phyloP scores from a whole-genome alignment of 768 basidiomycete genomes.

The Steccherinum ochraceum region DNA sequence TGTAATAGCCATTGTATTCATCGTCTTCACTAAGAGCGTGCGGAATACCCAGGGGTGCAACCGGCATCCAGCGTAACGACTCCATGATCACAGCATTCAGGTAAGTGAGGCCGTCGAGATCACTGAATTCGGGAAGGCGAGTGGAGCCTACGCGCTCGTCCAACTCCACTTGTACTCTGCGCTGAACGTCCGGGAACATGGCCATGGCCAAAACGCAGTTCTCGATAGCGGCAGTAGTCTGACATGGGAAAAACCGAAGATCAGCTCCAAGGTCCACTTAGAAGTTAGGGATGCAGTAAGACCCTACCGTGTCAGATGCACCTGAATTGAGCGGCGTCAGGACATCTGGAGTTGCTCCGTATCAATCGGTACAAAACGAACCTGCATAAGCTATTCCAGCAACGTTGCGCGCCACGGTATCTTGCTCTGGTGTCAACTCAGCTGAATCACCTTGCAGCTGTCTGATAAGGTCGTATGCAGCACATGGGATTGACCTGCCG shows the following conservation, averaged over 20 bases:
- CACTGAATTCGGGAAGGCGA: conserved; percentile 3
- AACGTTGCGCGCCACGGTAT: not conserved
- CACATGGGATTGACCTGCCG: not conserved
- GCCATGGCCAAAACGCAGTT: conserved; percentile 7
- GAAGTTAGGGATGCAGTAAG: not conserved
- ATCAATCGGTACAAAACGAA: no score
- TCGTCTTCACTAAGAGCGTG: not conserved
- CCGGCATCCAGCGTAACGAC: conserved; percentile 3
- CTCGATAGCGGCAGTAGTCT: conserved; percentile 1
- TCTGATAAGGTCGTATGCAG: not conserved
- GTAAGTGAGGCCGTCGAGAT: conserved; percentile 3
- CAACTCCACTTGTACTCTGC: conserved; percentile 4
- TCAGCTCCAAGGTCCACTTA: no score
- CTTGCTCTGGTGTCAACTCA: not conserved
- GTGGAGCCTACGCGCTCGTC: conserved; percentile 2
- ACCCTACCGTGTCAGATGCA: not conserved
- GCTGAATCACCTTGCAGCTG: not conserved
- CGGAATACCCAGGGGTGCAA: conserved; percentile 1
- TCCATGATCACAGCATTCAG: conserved; percentile 5
- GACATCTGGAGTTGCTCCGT: no score
- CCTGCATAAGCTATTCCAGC: not conserved
- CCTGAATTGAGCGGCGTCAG: no score
- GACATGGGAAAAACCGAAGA: no score
- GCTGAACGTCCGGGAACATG: conserved; percentile 4
- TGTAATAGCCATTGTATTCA: not conserved